These are phyloP conservation scores for Trypanosoma caninum DNA, from an alignment of 208 protist genomes.

Conservation along the genomic window DNA sequence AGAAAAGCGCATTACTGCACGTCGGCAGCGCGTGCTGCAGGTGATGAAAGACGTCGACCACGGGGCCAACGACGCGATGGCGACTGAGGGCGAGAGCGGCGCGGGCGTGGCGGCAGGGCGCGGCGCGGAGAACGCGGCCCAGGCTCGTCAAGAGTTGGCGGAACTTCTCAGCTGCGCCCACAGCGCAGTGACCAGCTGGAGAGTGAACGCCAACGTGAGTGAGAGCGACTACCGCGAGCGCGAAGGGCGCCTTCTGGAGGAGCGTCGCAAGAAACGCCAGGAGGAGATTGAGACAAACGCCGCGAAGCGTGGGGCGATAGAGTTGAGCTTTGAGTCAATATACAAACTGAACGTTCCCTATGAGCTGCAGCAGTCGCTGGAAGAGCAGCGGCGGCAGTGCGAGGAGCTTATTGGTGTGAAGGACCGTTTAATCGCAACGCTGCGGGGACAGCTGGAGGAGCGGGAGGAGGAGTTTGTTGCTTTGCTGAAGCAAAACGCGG, in stretches of 20 bases:
- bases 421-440: constrained; percentile 79
- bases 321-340: constrained; percentile 87
- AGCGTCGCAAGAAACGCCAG: constrained; percentile 14
- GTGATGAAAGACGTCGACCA: constrained; percentile 19
- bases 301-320: constrained; percentile 58
- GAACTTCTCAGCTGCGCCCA: constrained; percentile 33
- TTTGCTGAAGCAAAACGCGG: constrained; percentile 69
- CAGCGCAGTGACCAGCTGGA: constrained; percentile 54
- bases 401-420: constrained; percentile 75
- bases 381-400: constrained; percentile 76
- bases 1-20: constrained; percentile 60
- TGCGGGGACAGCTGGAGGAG: constrained; percentile 75
- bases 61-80: constrained; percentile 4
- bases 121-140: constrained; percentile 40
- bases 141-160: constrained; percentile 49
- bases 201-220: constrained; percentile 44
- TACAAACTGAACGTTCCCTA: constrained; percentile 82
- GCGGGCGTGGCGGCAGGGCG: constrained; percentile 4
- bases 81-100: neutral
- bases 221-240: constrained; percentile 76
- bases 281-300: constrained; percentile 62
- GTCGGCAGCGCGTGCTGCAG: constrained; percentile 41
- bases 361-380: constrained; percentile 78
- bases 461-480: constrained; percentile 93
- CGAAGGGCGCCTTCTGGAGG: neutral